A percentile compares a stretch with the other conserved stretches of the same genome.
Conservation (phyloP, 352 stramenopile genomes). For the Phytophthora ramorum region DNA sequence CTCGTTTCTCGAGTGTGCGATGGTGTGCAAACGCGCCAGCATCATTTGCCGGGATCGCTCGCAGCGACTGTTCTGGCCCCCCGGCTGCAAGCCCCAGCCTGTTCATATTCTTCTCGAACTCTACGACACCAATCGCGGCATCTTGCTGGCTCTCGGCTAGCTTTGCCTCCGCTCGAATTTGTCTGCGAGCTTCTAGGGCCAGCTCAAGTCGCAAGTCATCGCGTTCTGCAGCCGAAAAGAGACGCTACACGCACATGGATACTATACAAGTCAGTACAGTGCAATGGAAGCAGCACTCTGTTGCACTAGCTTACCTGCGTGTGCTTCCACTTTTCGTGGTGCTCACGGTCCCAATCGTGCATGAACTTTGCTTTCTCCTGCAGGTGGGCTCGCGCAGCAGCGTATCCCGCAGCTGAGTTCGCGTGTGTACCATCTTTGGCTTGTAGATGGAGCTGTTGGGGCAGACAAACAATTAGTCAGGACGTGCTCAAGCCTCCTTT, state of each 20-base stretch:
- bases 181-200: constrained; percentile 53
- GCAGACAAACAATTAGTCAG: constrained; percentile 1
- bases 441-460: constrained; percentile 39
- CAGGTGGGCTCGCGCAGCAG: constrained; percentile 50
- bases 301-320: constrained; percentile 48
- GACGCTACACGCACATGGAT: constrained; percentile 25
- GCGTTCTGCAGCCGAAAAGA: constrained; percentile 47
- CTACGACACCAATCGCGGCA: constrained; percentile 45
- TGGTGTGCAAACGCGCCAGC: constrained; percentile 51
- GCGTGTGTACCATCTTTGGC: constrained; percentile 31
- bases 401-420: constrained; percentile 28
- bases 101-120: constrained; percentile 76
- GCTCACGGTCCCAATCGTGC: constrained; percentile 65
- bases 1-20: constrained; percentile 47
- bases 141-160: constrained; percentile 47
- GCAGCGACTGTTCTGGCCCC: constrained; percentile 31
- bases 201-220: constrained; percentile 70
- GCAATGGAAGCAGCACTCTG: neutral
- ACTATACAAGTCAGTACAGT: neutral
- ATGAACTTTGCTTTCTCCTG: constrained; percentile 69
- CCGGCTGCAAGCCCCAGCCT: constrained; percentile 50
- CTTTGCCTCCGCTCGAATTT: constrained; percentile 36
- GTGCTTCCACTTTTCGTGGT: constrained; percentile 57
- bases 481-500: neutral
- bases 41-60: constrained; percentile 51